Conservation (phyloP, 2,329 filamentous ascomycete genomes). For the Colletotrichum neosansevieriae region DNA sequence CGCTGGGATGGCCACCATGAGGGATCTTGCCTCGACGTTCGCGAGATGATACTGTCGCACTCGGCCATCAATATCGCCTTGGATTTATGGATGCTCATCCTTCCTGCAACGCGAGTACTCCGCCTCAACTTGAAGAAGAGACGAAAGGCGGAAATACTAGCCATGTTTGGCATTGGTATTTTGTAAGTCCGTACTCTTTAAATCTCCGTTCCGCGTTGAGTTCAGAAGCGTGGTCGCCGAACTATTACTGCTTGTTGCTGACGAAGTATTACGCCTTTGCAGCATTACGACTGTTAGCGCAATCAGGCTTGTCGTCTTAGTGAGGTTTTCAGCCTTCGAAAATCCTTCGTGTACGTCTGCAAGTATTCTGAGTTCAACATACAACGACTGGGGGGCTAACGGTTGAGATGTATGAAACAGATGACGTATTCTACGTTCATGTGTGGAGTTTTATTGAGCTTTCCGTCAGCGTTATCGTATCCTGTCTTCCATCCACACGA, state of each 20-base stretch:
- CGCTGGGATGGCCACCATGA: conserved; percentile 44
- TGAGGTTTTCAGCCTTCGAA: no score
- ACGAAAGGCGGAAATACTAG: conserved; percentile 52
- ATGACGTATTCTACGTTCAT: conserved; percentile 54
- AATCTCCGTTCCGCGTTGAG: no score
- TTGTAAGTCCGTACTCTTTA: conserved; percentile 38
- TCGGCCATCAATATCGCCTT: conserved; percentile 58
- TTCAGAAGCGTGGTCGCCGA: not conserved
- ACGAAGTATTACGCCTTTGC: no score
- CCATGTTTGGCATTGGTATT: conserved; percentile 53
- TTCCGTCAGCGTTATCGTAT: conserved; percentile 57
- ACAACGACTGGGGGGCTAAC: conserved; percentile 42
- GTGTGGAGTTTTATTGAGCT: conserved; percentile 61
- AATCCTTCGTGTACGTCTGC: no score
- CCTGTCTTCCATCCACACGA: conserved; percentile 50
- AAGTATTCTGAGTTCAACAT: not conserved
- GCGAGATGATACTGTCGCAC: conserved; percentile 53
- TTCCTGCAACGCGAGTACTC: conserved; percentile 54
- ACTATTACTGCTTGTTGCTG: not conserved
- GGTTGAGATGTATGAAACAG: conserved; percentile 45
- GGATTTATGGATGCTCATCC: conserved; percentile 55
- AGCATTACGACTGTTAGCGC: no score
- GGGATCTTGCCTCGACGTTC: conserved; percentile 52
- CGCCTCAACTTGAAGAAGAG: conserved; percentile 49
- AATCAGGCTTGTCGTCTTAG: no score